Evolutionary conservation across 2,329 filamentous ascomycete genomes (phyloP).

Genomic region (Rosellinia necatrix): DNA sequence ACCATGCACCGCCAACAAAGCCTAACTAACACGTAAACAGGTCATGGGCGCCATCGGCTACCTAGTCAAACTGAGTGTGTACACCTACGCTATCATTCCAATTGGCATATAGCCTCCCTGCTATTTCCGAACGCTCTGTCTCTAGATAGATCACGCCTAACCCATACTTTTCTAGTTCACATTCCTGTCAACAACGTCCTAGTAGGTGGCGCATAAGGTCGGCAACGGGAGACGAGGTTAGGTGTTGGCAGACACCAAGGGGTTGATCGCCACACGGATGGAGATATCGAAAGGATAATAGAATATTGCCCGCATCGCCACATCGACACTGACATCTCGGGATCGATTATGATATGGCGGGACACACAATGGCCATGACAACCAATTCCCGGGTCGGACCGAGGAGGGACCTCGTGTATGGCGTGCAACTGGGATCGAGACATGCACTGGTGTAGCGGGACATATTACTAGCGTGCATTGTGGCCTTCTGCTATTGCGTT

Average conservation of each 20-base stretch:
- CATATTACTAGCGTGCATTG: background rate
- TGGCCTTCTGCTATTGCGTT: slow-evolving; percentile 10
- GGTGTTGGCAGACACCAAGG: slow-evolving; percentile 4
- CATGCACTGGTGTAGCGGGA: slow-evolving; percentile 1
- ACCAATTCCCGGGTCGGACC: background rate
- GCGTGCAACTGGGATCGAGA: background rate
- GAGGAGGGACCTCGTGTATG: background rate
- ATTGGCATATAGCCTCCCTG: too few species aligned
- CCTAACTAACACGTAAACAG: slow-evolving; percentile 11
- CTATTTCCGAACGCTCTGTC: background rate
- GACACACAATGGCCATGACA: slow-evolving; percentile 18
- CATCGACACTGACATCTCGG: slow-evolving; percentile 5
- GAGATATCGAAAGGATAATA: slow-evolving; percentile 4
- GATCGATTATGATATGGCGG: background rate
- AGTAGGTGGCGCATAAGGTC: slow-evolving; percentile 64
- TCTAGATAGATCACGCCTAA: slow-evolving; percentile 2
- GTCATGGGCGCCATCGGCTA: slow-evolving; percentile 61
- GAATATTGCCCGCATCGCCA: background rate
- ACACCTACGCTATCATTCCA: too few species aligned
- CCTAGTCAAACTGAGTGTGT: slow-evolving; percentile 70
- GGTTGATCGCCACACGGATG: background rate
- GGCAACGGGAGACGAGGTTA: background rate
- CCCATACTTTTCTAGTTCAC: slow-evolving; percentile 54
- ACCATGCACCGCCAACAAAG: background rate
- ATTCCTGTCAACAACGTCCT: slow-evolving; percentile 74